phyloP scores from a whole-genome alignment of 495 filamentous ascomycete species.

The Xylaria sp. region DNA sequence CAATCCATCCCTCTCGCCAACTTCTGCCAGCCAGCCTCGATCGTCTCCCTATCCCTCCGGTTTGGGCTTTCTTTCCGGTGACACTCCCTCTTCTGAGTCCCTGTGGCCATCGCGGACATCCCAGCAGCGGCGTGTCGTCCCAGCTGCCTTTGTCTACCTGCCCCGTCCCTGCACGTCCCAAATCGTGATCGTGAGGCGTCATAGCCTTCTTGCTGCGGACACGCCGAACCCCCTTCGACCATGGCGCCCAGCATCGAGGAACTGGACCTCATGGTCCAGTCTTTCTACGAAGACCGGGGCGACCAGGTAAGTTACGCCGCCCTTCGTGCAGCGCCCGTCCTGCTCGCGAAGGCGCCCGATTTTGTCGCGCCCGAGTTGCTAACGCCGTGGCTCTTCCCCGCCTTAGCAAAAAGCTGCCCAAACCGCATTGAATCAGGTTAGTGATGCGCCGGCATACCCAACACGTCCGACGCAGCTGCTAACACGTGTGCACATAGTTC shows the following conservation, averaged over 20 bases:
- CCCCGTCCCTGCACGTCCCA: constrained; percentile 29
- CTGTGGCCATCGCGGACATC: background rate
- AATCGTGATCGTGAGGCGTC: constrained; percentile 37
- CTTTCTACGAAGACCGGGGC: constrained; percentile 96
- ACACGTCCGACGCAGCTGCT: constrained; percentile 36
- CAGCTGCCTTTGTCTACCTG: constrained; percentile 6
- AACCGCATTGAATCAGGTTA: constrained; percentile 90
- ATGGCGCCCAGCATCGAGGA: constrained; percentile 79
- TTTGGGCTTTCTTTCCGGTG: constrained; percentile 17
- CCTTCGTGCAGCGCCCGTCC: background rate
- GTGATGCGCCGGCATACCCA: constrained; percentile 42
- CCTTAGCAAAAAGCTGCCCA: constrained; percentile 96
- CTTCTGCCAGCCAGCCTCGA: constrained; percentile 18
- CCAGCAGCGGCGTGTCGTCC: constrained; percentile 7
- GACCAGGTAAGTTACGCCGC: constrained; percentile 69
- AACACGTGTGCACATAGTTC: constrained; percentile 66
- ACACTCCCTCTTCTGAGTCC: background rate
- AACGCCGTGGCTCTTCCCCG: constrained; percentile 40
- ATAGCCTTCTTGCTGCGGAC: constrained; percentile 38
- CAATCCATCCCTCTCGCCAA: constrained; percentile 10
- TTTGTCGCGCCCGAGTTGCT: constrained; percentile 31
- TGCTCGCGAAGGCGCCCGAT: background rate
- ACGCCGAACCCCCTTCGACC: constrained; percentile 36
- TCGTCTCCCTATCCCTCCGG: constrained; percentile 11
- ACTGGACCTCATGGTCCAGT: constrained; percentile 92